phyloP scores from a whole-genome alignment of 805 yeast species.

The Clavispora carvajalis region DNA sequence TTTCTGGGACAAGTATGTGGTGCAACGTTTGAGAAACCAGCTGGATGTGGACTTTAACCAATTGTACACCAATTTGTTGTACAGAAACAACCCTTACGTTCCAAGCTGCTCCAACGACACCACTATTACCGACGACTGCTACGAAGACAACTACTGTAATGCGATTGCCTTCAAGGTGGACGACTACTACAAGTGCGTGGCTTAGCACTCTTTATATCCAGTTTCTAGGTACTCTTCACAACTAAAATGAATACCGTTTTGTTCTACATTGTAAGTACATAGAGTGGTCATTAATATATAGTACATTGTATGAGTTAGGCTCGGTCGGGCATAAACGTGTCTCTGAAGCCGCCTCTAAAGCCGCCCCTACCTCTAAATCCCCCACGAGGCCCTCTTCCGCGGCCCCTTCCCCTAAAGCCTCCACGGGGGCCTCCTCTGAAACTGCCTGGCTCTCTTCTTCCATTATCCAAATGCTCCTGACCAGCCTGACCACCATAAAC shows the following conservation, averaged over 20 bases:
- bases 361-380: conserved; percentile 23
- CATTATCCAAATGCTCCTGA: conserved; percentile 45
- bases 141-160: conserved; percentile 14
- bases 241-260: background rate
- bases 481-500: conserved; percentile 86
- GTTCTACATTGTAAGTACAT: background rate
- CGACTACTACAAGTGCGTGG: conserved; percentile 8
- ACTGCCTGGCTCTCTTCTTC: conserved; percentile 21
- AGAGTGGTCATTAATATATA: background rate
- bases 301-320: background rate
- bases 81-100: conserved; percentile 51
- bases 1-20: conserved; percentile 57
- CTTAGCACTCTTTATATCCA: background rate
- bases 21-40: conserved; percentile 35
- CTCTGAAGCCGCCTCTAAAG: conserved; percentile 17
- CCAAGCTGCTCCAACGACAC: conserved; percentile 27
- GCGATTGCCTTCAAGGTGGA: conserved; percentile 13
- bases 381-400: conserved; percentile 23
- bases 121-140: conserved; percentile 8
- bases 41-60: conserved; percentile 43
- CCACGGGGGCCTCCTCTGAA: conserved; percentile 44
- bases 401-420: conserved; percentile 37
- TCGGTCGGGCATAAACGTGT: conserved; percentile 1
- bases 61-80: conserved; percentile 42
- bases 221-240: too few relatives aligned